Conservation (phyloP, 192 early-diverging fungal species). For the Backusella mclennaniae region DNA sequence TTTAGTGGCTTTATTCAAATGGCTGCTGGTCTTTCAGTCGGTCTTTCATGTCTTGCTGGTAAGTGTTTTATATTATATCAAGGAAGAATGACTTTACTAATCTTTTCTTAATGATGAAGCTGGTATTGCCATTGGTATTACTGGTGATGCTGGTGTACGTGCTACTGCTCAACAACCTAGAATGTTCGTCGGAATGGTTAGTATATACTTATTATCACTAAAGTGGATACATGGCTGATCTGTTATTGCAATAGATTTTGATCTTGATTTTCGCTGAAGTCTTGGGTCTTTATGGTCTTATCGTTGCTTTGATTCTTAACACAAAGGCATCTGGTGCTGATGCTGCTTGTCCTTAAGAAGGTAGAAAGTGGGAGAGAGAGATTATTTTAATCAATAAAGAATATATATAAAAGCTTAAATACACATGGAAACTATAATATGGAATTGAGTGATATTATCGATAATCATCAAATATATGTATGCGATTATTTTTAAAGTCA, state of each 20-base stretch:
- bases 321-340: conserved; percentile 65
- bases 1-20: conserved; percentile 88
- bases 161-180: conserved; percentile 87
- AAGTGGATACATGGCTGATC: not conserved
- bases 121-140: conserved; percentile 95
- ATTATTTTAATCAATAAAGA: not conserved
- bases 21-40: conserved; percentile 90
- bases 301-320: conserved; percentile 97
- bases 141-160: conserved; percentile 94
- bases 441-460: too few relatives aligned
- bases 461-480: too few relatives aligned
- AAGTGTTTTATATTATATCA: not conserved
- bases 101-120: conserved; percentile 39
- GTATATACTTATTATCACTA: not conserved
- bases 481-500: too few relatives aligned
- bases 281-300: conserved; percentile 94
- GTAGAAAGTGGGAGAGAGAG: not conserved
- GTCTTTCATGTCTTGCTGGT: conserved; percentile 81
- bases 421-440: not conserved
- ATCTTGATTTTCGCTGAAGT: conserved; percentile 99
- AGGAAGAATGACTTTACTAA: not conserved
- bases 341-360: conserved; percentile 6
- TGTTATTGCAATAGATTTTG: conserved; percentile 51
- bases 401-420: not conserved
- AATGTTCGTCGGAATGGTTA: conserved; percentile 88